These are phyloP conservation scores for Penicillium sp. DNA, from an alignment of 2,329 filamentous ascomycete genomes.

Conservation along the genomic window DNA sequence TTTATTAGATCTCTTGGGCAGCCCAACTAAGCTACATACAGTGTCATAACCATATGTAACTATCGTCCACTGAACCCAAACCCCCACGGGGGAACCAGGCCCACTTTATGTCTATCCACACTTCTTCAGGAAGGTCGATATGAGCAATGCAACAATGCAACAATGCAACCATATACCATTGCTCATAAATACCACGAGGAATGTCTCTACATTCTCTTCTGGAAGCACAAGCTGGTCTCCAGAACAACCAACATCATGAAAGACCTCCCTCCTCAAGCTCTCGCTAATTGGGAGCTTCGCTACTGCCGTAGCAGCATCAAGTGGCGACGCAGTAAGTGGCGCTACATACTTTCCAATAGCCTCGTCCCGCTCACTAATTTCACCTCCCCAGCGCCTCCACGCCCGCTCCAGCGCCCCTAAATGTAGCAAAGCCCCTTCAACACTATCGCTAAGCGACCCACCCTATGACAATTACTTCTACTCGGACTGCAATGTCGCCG, in stretches of 20 bases:
- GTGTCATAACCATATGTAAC: no score
- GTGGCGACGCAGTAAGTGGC: constrained; percentile 27
- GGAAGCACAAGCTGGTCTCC: not conserved
- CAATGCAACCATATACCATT: not conserved
- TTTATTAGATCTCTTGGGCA: no score
- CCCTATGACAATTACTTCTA: constrained; percentile 71
- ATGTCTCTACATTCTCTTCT: not conserved
- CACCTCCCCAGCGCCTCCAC: not conserved
- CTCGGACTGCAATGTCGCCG: constrained; percentile 65
- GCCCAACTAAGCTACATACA: no score
- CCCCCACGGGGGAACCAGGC: constrained; percentile 15
- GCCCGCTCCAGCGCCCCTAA: constrained; percentile 14
- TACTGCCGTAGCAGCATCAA: constrained; percentile 7
- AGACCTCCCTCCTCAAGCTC: constrained; percentile 10
- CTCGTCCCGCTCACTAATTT: constrained; percentile 6
- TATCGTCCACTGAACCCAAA: not conserved
- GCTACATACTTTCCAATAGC: not conserved
- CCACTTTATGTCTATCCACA: constrained; percentile 12
- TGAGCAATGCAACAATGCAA: constrained; percentile 5
- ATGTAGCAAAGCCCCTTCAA: constrained; percentile 23
- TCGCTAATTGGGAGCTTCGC: constrained; percentile 12
- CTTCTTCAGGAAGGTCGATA: constrained; percentile 26
- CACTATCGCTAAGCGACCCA: constrained; percentile 52
- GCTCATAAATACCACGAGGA: constrained; percentile 3
- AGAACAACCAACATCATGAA: constrained; percentile 14